phyloP scores from a whole-genome alignment of 2,329 filamentous ascomycete genomes.

The Huntiella decipiens region DNA sequence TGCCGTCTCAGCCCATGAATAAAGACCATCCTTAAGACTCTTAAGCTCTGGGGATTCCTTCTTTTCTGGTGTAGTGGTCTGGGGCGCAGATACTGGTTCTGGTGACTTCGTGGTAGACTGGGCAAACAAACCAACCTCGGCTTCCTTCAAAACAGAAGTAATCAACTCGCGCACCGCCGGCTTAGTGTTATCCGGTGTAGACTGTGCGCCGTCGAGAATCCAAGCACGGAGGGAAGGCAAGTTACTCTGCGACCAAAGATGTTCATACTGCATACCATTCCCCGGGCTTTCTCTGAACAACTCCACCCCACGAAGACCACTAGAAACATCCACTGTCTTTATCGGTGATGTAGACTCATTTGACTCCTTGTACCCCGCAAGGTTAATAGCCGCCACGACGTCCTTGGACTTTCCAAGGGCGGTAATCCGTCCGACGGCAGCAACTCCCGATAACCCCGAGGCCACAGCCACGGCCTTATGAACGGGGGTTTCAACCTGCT shows the following conservation, averaged over 20 bases:
- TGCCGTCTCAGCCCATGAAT: constrained; percentile 57
- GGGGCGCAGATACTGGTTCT: background rate
- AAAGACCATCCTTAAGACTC: constrained; percentile 35
- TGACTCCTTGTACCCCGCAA: constrained; percentile 25
- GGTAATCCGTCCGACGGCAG: constrained; percentile 29
- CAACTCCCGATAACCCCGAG: constrained; percentile 50
- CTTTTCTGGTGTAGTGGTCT: background rate
- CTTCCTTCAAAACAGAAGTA: constrained; percentile 41
- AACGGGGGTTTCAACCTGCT: constrained; percentile 42
- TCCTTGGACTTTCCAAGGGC: constrained; percentile 21
- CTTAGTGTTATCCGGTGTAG: constrained; percentile 33
- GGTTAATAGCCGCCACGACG: constrained; percentile 38
- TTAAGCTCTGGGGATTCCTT: constrained; percentile 16
- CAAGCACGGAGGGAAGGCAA: constrained; percentile 46
- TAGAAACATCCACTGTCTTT: constrained; percentile 41
- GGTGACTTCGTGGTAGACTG: constrained; percentile 17
- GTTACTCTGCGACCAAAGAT: constrained; percentile 54
- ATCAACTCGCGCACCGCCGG: constrained; percentile 48
- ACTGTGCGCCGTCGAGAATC: constrained; percentile 32
- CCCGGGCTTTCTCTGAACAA: constrained; percentile 50
- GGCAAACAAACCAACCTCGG: constrained; percentile 24
- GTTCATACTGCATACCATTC: constrained; percentile 54
- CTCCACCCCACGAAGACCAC: constrained; percentile 42
- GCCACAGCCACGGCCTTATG: constrained; percentile 63
- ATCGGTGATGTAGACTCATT: constrained; percentile 25